Evolutionary conservation across 805 yeast species (phyloP), one percentile per base, ranked within the genome.

Genomic region (Candida maris): DNA sequence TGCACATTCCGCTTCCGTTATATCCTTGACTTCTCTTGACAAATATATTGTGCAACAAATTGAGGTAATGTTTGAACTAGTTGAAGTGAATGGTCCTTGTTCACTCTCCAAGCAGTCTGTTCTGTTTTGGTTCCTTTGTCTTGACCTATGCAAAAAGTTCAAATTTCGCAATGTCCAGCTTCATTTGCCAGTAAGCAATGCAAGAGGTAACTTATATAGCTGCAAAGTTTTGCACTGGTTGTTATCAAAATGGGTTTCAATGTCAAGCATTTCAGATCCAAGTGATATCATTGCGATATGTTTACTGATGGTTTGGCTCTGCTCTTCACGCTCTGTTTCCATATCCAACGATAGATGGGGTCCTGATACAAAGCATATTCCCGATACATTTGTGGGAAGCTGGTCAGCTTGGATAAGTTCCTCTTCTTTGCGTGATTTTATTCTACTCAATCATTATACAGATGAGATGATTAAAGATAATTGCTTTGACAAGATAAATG

Each of bases 41-140:
- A 52, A 54, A 6, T 54, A 73, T 0, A 46, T 77, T 6, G 37
- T 61, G 4, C 71, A 65, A 29, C 75, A 73, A 42, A 54, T 79
- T 21, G 72, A 70, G 27, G 71, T 71, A 19, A 35, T 77, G 2
- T 58, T 73, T 31, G 82, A 79, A 24, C 51, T 73, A 5, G 61
- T 84, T 0, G 81, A 75, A 30, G 61, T 79, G 1, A 74, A 72
- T 52, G 91, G 91, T 0, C 91, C 93, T 2, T 50, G 58, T 1
- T 17, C 44, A 1, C 35, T 79, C 1, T 64, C 70, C 31, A 60
- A 70, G 28, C 75, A 70, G 32, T 61, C 82, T 3, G 57, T 76
- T 19, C 44, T 52, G 10, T 75, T 81, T 43, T 82, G 89, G 89
- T 56, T 64, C 34, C 45, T 64, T 1, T 44, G 73, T 3, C 54